Evolutionary conservation across 345 rosid species (phyloP).

Genomic region (Mangifera indica): DNA sequence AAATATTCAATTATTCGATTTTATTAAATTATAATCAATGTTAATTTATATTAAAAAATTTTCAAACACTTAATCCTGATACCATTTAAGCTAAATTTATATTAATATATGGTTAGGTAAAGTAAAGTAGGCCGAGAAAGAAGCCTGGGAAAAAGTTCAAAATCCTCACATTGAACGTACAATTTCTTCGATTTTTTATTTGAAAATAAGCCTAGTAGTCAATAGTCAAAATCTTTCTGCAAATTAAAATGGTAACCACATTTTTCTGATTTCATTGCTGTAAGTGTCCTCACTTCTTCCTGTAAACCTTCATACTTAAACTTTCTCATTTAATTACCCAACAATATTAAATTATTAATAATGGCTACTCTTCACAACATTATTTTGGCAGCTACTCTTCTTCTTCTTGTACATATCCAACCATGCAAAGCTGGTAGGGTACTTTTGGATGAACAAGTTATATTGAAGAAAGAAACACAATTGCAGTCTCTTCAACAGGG

Average conservation of each 20-base stretch:
- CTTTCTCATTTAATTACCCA: no score
- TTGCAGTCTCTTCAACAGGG: conserved; percentile 52
- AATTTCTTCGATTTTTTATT: background rate
- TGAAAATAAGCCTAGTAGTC: conserved; percentile 19
- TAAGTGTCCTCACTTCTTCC: conserved; percentile 12
- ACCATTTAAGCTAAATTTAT: background rate
- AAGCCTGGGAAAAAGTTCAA: conserved; percentile 6
- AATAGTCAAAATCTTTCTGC: conserved; percentile 27
- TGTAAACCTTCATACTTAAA: background rate
- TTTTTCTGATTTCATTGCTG: background rate
- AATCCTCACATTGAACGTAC: background rate
- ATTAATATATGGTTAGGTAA: background rate
- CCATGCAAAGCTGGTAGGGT: conserved; percentile 28
- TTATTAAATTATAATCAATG: no score
- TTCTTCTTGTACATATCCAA: conserved; percentile 17
- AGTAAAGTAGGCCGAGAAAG: background rate
- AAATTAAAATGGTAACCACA: no score
- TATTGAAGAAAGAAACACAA: background rate
- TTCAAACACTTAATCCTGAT: no score
- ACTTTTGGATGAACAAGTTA: conserved; percentile 18
- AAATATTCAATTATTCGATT: no score
- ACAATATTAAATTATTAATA: background rate
- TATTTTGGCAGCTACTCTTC: conserved; percentile 22
- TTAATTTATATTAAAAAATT: no score
- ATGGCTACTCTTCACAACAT: conserved; percentile 27